These are phyloP conservation scores for Fusarium sambucinum DNA, from an alignment of 2,329 filamentous ascomycete genomes.

Conservation along the genomic window DNA sequence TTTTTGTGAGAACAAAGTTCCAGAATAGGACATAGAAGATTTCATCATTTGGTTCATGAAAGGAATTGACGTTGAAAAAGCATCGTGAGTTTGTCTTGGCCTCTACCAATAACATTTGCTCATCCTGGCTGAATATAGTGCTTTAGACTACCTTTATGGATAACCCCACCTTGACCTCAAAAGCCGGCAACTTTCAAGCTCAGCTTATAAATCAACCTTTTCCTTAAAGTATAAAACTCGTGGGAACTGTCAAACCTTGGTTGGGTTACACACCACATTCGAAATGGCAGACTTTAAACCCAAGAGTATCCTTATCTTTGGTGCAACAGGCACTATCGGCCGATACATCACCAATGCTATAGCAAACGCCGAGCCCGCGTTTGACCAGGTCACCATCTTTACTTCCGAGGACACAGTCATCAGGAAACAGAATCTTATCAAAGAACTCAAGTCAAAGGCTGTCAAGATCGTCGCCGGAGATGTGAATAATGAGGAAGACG, in stretches of 20 bases:
- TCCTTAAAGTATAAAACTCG: not conserved
- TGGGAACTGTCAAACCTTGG: not conserved
- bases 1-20: not conserved
- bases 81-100: not conserved
- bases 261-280: not conserved
- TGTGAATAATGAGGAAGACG: slow-evolving; percentile 56
- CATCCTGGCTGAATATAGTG: slow-evolving; percentile 15
- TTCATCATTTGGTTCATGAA: not conserved
- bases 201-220: slow-evolving; percentile 16
- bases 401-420: slow-evolving; percentile 34
- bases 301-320: slow-evolving; percentile 48
- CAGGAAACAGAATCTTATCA: slow-evolving; percentile 39
- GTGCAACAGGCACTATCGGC: slow-evolving; percentile 58
- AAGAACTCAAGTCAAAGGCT: slow-evolving; percentile 39
- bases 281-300: slow-evolving; percentile 42
- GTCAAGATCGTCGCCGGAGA: slow-evolving; percentile 48
- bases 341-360: slow-evolving; percentile 57
- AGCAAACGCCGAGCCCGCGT: slow-evolving; percentile 51
- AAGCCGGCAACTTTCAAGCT: not conserved
- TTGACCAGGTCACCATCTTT: slow-evolving; percentile 54
- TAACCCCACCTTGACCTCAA: slow-evolving; percentile 23
- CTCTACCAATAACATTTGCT: not conserved
- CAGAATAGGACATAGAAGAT: not conserved
- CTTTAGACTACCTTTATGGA: not conserved
- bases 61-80: not conserved